phyloP scores from a whole-genome alignment of 495 filamentous ascomycete genomes.

The Penicillium soppii region DNA sequence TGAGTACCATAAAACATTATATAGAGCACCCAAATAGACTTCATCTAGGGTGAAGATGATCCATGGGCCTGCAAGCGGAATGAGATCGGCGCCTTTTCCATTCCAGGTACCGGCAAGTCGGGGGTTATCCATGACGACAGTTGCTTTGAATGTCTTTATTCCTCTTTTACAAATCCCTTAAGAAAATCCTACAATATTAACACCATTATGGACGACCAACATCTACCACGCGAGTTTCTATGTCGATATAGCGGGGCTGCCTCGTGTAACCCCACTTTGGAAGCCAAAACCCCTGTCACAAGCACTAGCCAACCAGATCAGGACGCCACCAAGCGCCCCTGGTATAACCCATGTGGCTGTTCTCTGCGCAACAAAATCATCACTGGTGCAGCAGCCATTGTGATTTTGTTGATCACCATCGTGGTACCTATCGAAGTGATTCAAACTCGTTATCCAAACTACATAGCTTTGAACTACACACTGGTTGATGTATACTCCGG shows the following conservation, averaged over 20 bases:
- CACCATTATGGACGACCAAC: constrained; percentile 18
- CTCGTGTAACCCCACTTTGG: constrained; percentile 14
- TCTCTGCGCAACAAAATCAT: constrained; percentile 45
- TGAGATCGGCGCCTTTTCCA: not conserved
- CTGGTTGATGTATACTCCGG: constrained; percentile 54
- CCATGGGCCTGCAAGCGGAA: not conserved
- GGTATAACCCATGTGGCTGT: constrained; percentile 55
- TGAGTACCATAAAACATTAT: too few relatives aligned
- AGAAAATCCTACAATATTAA: not conserved
- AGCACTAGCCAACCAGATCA: not conserved
- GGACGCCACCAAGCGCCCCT: not conserved
- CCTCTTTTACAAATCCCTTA: not conserved
- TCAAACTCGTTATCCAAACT: constrained; percentile 54
- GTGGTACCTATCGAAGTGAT: constrained; percentile 54
- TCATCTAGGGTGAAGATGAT: too few relatives aligned
- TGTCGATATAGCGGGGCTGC: constrained; percentile 24
- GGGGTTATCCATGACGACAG: constrained; percentile 1
- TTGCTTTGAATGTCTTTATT: not conserved
- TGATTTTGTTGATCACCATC: constrained; percentile 50
- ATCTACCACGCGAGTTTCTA: constrained; percentile 18
- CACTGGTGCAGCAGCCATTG: constrained; percentile 25
- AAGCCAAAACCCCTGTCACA: constrained; percentile 13
- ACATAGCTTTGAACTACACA: constrained; percentile 46
- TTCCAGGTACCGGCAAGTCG: not conserved
- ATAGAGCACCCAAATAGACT: not conserved